Percentiles rank a stretch among this genome's conserved stretches.
Conservation (phyloP, 495 filamentous ascomycete genomes). For the Penicillium herquei region DNA sequence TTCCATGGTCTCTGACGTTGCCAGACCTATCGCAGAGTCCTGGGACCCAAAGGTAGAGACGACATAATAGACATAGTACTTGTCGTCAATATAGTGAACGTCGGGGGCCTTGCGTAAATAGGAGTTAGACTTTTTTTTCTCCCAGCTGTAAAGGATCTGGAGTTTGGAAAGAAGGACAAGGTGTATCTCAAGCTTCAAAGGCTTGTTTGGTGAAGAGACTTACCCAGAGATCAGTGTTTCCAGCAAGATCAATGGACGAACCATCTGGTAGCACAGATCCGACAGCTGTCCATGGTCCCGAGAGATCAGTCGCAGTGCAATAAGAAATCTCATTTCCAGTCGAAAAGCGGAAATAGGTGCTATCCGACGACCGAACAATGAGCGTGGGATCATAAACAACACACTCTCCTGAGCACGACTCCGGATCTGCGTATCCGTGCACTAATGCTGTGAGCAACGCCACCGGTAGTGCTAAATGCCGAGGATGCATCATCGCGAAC, state of each 20-base stretch:
- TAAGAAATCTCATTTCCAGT: slow-evolving; percentile 66
- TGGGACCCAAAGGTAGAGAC: slow-evolving; percentile 68
- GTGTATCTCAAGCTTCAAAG: not conserved
- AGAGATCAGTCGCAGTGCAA: slow-evolving; percentile 56
- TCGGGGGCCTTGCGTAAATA: slow-evolving; percentile 59
- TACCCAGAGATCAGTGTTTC: slow-evolving; percentile 66
- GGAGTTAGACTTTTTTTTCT: not conserved
- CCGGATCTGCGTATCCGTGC: slow-evolving; percentile 52
- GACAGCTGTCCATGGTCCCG: slow-evolving; percentile 64
- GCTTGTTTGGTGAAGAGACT: slow-evolving; percentile 7
- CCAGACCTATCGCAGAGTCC: slow-evolving; percentile 65
- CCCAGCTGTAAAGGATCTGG: too few relatives aligned
- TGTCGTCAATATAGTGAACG: slow-evolving; percentile 49
- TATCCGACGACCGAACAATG: slow-evolving; percentile 60
- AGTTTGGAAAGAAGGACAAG: not conserved
- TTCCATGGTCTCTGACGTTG: slow-evolving; percentile 61
- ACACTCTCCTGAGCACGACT: slow-evolving; percentile 59
- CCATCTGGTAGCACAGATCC: slow-evolving; percentile 59
- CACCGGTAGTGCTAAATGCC: not conserved
- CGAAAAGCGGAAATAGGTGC: slow-evolving; percentile 71
- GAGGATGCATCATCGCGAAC: slow-evolving; percentile 8
- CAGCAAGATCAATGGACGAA: slow-evolving; percentile 58
- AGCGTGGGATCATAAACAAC: slow-evolving; percentile 64
- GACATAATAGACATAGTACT: slow-evolving; percentile 72
- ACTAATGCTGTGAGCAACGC: slow-evolving; percentile 25